phyloP scores from a whole-genome alignment of 306 rosid genomes.

The Medicago ruthenica region DNA sequence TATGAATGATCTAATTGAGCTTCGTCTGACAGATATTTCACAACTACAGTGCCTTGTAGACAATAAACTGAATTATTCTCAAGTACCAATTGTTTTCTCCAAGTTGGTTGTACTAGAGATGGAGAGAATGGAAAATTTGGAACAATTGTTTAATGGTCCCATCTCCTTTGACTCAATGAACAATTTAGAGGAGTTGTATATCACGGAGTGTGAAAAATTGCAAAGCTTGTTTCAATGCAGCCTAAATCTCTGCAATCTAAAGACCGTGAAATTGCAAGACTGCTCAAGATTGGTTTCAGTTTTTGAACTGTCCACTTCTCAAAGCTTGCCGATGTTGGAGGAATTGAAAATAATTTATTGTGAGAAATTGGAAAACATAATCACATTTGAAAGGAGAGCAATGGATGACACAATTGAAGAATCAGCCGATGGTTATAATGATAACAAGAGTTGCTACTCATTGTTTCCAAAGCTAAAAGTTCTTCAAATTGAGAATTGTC shows the following conservation, averaged over 20 bases:
- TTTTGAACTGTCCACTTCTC: not conserved
- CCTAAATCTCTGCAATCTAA: not conserved
- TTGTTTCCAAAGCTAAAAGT: not conserved
- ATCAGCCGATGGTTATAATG: too few species aligned
- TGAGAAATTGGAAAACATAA: not conserved
- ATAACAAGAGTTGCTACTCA: not conserved
- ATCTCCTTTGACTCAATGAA: not conserved
- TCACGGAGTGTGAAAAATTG: accelerated
- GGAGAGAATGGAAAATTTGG: accelerated
- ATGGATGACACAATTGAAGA: not conserved
- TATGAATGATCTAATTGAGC: too few species aligned
- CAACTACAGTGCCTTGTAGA: not conserved
- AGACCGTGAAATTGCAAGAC: too few species aligned
- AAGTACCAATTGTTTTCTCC: not conserved
- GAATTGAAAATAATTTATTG: accelerated
- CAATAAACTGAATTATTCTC: not conserved
- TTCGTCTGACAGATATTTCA: too few species aligned
- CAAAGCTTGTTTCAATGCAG: not conserved
- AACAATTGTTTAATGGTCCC: slow-evolving; percentile 13
- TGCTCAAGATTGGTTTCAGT: not conserved
- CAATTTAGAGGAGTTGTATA: not conserved
- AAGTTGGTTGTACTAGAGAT: not conserved
- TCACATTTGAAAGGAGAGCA: not conserved
- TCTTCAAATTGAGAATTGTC: too few species aligned
- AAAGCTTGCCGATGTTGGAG: not conserved